Evolutionary conservation across 371 early-diverging fungal genomes (phyloP), one percentile per base, ranked within the genome.

Genomic region (Apophysomyces elegans): DNA sequence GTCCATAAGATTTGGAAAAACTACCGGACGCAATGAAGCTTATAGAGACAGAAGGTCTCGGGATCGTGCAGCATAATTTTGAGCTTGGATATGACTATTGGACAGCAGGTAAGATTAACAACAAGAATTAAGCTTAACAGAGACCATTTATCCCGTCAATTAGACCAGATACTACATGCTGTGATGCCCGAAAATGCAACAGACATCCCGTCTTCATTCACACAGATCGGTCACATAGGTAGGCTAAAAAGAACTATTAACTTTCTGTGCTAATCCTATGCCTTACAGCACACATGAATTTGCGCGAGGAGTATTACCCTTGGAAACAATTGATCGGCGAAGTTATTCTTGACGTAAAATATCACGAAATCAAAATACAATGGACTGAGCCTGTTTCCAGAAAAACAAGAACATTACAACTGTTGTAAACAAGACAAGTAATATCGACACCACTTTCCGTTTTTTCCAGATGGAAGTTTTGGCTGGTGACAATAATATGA

Each of bases 391-490:
- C n/a, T 50, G 41, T 8, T 45, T 43, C n/a, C 73, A 93, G 92
- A 99, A 98, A 90, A 93, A 91, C 75, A 88, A 88, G n/a, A 86
- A 86, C 39, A 88, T 99, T 36, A 80, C 79, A 43, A 96, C 94
- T 3, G 98, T 99, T 1, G 98, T 99, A 60, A 99, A 97, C 85
- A 99, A 99, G 81, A 86, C 87, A 16, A 94, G 93, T 70, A 85
- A 87, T 57, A 99, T 99, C 62, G 98, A 99, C 76, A 92, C 92
- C 65, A 95, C 95, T 0, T 99, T 95, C 79, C 86, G 99, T 37
- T 93, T 92, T 72, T 99, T 99, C 76, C 84, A 95, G 66, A 96
- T 99, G 97, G 99, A 99, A 70, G 72, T 99, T 7, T 78, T 99
- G 5, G 98, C 97, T 6, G 99, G 99, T 41, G 90, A 91, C 16